Base-by-base conservation (phyloP, 2,329 filamentous ascomycete genomes). In the Clonostachys rosea region DNA sequence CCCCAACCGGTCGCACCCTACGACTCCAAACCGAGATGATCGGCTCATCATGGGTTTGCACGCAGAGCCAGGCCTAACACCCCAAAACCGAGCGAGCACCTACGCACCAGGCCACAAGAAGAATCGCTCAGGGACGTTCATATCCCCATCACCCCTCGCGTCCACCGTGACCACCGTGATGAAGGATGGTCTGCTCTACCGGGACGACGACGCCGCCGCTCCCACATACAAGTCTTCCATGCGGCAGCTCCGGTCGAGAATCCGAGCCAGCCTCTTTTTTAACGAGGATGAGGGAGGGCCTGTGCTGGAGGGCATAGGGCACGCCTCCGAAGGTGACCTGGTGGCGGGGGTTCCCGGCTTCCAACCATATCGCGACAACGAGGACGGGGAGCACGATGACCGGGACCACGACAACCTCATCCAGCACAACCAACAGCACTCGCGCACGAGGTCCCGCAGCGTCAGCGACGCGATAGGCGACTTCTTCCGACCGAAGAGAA, bases 91-190 rank as follows among this genome's bases (percentile, higher is more conserved):
- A 59, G 58, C 34, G 49, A 53, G 54, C 47, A 63, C 57, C 57
- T 34, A n/a, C 16, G 35, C 35, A 24, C 42, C 42, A 67, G 54
- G 44, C 59, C 50, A 46, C 59, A 54, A 40, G 54, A 51, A 61
- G 57, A 51, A 61, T 55, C 52, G 63, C 54, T 50, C 70, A 30
- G 73, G 72, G 34, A 70, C 73, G 3, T 72, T 83, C 36, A 79
- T 81, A 50, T 82, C 78, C 4, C 79, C 79, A 11, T 82, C 79
- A 1, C 79, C 79, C 1, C 68, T 83, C 34, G 80, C 78, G 2
- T 81, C 78, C 0, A 81, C 79, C 2, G 75, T 83, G 36, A 79
- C 71, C 16, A 76, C 76, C 0, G 77, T 79, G 1, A 75, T 83
- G 40, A 75, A 78, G 40, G 79, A 83, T 52, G 76, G 71, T 11